phyloP scores from a whole-genome alignment of 2,329 filamentous ascomycete genomes.

The Podosphaera leucotricha region DNA sequence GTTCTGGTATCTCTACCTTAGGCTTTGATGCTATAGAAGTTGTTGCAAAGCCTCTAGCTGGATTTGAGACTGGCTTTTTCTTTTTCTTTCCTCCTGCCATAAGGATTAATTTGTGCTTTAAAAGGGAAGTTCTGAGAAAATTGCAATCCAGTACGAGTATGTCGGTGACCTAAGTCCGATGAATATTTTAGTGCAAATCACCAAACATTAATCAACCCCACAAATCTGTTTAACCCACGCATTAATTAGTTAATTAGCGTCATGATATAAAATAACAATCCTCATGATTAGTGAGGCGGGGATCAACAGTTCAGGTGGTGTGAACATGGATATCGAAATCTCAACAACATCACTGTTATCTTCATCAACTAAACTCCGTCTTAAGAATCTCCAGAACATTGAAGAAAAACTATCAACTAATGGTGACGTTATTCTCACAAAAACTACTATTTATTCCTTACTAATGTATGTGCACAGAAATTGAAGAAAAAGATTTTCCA shows the following conservation, averaged over 20 bases:
- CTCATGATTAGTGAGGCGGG: conserved; percentile 27
- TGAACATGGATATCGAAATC: conserved; percentile 30
- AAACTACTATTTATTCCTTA: background rate
- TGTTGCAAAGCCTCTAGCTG: conserved; percentile 79
- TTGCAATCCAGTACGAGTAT: background rate
- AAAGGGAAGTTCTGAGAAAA: conserved; percentile 3
- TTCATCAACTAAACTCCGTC: conserved; percentile 35
- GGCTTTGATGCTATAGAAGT: conserved; percentile 66
- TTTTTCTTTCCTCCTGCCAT: conserved; percentile 58
- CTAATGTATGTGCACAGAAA: background rate
- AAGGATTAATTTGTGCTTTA: background rate
- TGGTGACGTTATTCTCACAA: conserved; percentile 20
- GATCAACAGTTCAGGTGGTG: conserved; percentile 19
- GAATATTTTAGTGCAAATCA: background rate
- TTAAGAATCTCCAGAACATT: conserved; percentile 28
- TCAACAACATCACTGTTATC: conserved; percentile 30
- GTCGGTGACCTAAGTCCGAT: background rate
- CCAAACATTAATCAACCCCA: background rate
- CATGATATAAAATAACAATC: conserved; percentile 13
- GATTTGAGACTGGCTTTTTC: conserved; percentile 75
- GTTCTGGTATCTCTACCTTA: conserved; percentile 32
- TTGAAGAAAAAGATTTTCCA: background rate
- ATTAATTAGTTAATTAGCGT: conserved; percentile 4
- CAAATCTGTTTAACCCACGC: background rate
- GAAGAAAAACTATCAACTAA: conserved; percentile 32